These are phyloP conservation scores for Pseudogymnoascus sp. DNA, from an alignment of 2,329 filamentous ascomycete genomes.

Conservation along the genomic window DNA sequence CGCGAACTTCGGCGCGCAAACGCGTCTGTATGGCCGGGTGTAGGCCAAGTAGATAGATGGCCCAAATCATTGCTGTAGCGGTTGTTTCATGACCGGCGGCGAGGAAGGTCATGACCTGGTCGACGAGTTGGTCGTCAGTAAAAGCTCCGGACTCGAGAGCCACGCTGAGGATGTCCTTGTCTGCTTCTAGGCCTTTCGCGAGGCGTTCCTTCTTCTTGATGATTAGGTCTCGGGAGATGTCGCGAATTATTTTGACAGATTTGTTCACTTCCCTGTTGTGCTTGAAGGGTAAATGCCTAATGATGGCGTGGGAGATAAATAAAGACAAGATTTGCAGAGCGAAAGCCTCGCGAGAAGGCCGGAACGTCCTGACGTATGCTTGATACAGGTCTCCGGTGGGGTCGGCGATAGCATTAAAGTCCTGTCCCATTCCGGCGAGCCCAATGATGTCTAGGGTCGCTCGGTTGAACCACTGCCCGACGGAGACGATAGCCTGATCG, in stretches of 20 bases:
- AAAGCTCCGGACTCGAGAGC: constrained; percentile 72
- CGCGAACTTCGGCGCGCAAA: constrained; percentile 63
- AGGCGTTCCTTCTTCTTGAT: constrained; percentile 58
- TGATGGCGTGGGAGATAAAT: constrained; percentile 58
- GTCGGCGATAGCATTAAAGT: constrained; percentile 61
- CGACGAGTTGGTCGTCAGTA: constrained; percentile 70
- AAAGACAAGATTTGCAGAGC: constrained; percentile 52
- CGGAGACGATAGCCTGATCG: constrained; percentile 45
- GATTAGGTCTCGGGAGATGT: constrained; percentile 63
- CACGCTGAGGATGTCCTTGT: constrained; percentile 72
- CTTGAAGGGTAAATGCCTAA: constrained; percentile 59
- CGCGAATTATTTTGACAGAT: constrained; percentile 55
- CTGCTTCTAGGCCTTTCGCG: constrained; percentile 41
- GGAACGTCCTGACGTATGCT: constrained; percentile 52
- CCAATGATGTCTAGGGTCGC: constrained; percentile 72
- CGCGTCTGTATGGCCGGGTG: constrained; percentile 59
- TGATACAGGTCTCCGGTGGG: constrained; percentile 52
- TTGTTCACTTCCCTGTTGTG: constrained; percentile 59
- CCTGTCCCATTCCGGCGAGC: constrained; percentile 61
- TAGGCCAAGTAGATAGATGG: constrained; percentile 61
- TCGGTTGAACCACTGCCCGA: constrained; percentile 58
- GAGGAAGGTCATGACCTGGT: constrained; percentile 87
- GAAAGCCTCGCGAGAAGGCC: constrained; percentile 45
- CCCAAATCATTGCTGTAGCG: constrained; percentile 69
- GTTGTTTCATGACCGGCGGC: constrained; percentile 79